Conservation (phyloP, 2,329 filamentous ascomycete species). For the Claviceps arundinis region DNA sequence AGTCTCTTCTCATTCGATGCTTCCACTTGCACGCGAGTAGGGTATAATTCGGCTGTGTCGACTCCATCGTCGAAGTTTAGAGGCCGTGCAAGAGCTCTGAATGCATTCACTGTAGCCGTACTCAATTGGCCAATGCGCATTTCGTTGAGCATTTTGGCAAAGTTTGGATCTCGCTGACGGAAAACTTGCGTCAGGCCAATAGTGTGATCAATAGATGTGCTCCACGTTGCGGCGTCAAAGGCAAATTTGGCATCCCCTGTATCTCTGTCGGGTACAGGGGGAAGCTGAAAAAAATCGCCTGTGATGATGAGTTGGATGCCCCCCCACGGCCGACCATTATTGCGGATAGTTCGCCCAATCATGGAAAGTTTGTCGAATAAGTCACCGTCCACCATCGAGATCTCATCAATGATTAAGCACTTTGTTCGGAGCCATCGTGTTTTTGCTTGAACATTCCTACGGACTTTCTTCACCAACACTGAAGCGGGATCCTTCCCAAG, state of each 20-base stretch:
- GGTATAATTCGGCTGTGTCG: conserved; percentile 70
- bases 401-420: conserved; percentile 80
- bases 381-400: conserved; percentile 97
- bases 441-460: conserved; percentile 75
- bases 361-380: conserved; percentile 92
- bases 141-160: conserved; percentile 92
- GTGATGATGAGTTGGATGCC: conserved; percentile 94
- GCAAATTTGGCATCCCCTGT: conserved; percentile 68
- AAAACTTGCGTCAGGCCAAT: conserved; percentile 94
- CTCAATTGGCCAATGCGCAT: conserved; percentile 83
- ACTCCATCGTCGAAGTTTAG: conserved; percentile 63
- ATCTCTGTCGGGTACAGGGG: conserved; percentile 72
- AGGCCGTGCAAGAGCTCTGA: conserved; percentile 58
- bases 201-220: conserved; percentile 83
- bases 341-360: conserved; percentile 72
- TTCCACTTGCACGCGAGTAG: conserved; percentile 82
- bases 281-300: conserved; percentile 94
- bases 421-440: conserved; percentile 82
- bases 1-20: conserved; percentile 68
- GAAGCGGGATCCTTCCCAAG: conserved; percentile 79
- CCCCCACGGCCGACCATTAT: conserved; percentile 85
- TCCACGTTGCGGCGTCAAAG: conserved; percentile 87
- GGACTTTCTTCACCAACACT: conserved; percentile 79
- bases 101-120: conserved; percentile 61
- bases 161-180: conserved; percentile 79